These are phyloP conservation scores for Papiliotrema laurentii DNA, from an alignment of 1,284 basidiomycete genomes.

Conservation along the genomic window DNA sequence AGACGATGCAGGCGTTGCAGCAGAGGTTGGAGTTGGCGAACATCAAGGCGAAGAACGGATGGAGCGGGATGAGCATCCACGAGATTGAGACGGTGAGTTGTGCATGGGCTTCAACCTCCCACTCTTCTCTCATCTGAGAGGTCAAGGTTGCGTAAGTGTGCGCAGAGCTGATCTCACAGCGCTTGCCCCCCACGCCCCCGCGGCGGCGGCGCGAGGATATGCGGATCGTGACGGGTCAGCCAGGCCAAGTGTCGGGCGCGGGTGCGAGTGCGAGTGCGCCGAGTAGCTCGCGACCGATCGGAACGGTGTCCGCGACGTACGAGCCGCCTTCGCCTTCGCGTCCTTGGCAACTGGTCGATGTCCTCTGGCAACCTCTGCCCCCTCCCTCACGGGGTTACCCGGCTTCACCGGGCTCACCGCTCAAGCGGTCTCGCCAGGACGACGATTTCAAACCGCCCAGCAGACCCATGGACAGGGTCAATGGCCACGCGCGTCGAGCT, in stretches of 20 bases:
- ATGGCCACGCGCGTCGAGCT: conserved; percentile 1
- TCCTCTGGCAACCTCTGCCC: conserved; percentile 44
- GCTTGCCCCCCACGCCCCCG: conserved; percentile 9
- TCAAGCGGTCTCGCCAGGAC: conserved; percentile 22
- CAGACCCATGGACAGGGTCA: background rate
- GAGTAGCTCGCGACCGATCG: conserved; percentile 8
- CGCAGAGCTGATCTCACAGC: conserved; percentile 5
- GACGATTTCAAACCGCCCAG: background rate
- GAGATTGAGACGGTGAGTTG: conserved; percentile 41
- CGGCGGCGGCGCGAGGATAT: conserved; percentile 1
- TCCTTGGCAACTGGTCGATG: conserved; percentile 43
- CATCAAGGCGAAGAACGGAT: conserved; percentile 42
- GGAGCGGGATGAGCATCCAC: conserved; percentile 41
- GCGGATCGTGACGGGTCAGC: too few relatives aligned
- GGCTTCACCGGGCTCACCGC: conserved; percentile 22
- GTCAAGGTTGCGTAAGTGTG: too few relatives aligned
- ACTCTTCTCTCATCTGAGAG: too few relatives aligned
- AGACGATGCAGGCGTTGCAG: conserved; percentile 44
- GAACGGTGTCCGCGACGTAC: conserved; percentile 20
- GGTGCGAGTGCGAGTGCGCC: too few relatives aligned
- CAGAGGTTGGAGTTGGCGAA: conserved; percentile 44
- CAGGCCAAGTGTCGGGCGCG: too few relatives aligned
- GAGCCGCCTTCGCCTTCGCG: conserved; percentile 41
- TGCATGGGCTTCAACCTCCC: background rate
- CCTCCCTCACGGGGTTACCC: conserved; percentile 27